Base-by-base conservation (phyloP, 2,329 filamentous ascomycete genomes). In the Thermoascus crustaceus region DNA sequence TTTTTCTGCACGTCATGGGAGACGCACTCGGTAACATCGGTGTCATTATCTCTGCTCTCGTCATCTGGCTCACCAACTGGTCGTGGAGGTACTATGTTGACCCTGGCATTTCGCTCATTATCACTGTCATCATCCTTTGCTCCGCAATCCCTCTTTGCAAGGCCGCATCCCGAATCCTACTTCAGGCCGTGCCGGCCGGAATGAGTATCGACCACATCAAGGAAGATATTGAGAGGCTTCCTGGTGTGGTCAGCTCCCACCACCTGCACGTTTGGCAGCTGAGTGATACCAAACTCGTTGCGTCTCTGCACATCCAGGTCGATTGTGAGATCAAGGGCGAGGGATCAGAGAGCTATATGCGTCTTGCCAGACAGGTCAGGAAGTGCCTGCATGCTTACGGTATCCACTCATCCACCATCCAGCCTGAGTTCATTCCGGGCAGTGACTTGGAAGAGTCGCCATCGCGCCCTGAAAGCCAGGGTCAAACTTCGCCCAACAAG, bases 211-310 rank as follows among this genome's bases (percentile, higher is more conserved):
- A 88, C 45, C 85, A 96, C 40, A 89, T 98, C 60, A 84, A 86
- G 47, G 81, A 89, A 46, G 91, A 98, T 57, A 94, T 98, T 35
- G 77, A 88, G 54, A 67, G 75, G 10, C 76, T 98, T 4, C 82
- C 83, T 0, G 88, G 88, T 26, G 83, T 98, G 31, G 70, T 91
- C 42, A 86, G 83, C 57, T 94, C 87, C 54, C 91, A 98, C 63
- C 89, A 98, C 58, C 73, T 98, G 14, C 91, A 98, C 58, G 87
- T 98, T 43, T 98, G 91, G 91, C 89, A 96, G 61, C 75, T 98
- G 21, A 94, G 84, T 10, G 89, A 96, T 56, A 91, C 87, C 34
- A 94, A 95, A 67, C 72, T 94, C 21, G 82, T 98, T 23, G 89
- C 91, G 8, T 91, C 84, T 7, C 76, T 98, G 62, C 91, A 98